Percentiles rank a stretch among this genome's conserved stretches.
Conservation (phyloP, 257 asterid genomes). For the Gardenia jasminoides region DNA sequence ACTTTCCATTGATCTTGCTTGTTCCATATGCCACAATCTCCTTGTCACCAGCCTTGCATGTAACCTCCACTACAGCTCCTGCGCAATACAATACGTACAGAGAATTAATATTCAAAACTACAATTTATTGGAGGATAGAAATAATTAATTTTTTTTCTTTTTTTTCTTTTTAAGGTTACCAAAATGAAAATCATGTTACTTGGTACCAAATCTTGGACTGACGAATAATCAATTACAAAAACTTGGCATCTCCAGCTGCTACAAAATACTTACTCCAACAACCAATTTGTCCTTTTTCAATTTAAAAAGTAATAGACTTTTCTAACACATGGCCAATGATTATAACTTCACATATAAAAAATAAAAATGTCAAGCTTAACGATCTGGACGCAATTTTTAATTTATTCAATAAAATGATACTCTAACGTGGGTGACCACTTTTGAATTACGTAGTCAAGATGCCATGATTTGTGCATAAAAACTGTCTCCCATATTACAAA, state of each 20-base stretch:
- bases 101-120: not conserved
- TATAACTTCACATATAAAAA: not conserved
- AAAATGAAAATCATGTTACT: not conserved
- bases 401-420: not conserved
- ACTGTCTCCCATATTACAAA: not conserved
- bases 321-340: not conserved
- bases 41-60: slow-evolving; percentile 56
- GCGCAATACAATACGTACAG: slow-evolving; percentile 1
- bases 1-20: slow-evolving; percentile 71
- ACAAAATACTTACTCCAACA: not conserved
- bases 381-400: not conserved
- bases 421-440: not conserved
- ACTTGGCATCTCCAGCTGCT: not conserved
- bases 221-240: not conserved
- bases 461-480: not conserved
- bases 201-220: not conserved
- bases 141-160: not conserved
- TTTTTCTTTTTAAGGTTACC: too few relatives aligned
- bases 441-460: not conserved
- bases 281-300: not conserved
- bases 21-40: slow-evolving; percentile 58
- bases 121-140: not conserved
- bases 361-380: not conserved
- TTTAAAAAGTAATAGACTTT: not conserved
- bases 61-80: slow-evolving; percentile 83